A percentile compares a stretch with the other conserved stretches of the same genome.
Evolutionary conservation across 1,284 basidiomycete genomes (phyloP).

Genomic region (Ustilago crameri): DNA sequence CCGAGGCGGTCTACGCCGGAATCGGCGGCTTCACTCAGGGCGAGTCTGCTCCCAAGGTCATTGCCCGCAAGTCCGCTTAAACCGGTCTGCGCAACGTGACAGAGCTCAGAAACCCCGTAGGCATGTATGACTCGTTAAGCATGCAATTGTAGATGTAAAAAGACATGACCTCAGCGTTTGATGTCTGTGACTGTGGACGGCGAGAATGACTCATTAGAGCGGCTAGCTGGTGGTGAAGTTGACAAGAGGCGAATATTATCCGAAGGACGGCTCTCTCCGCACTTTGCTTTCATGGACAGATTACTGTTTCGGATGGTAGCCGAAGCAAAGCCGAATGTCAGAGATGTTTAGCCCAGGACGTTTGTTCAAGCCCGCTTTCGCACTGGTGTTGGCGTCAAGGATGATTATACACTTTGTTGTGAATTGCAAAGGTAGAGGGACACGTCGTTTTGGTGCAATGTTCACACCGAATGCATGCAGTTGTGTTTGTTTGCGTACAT

Average conservation of each 20-base stretch:
- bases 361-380: too few relatives aligned
- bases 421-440: too few relatives aligned
- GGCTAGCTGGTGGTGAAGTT: too few relatives aligned
- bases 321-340: background rate
- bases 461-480: too few relatives aligned
- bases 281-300: background rate
- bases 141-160: slow-evolving; percentile 14
- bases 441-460: too few relatives aligned
- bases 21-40: slow-evolving; percentile 64
- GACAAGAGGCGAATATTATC: too few relatives aligned
- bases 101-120: background rate
- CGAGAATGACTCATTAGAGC: too few relatives aligned
- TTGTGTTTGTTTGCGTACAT: background rate
- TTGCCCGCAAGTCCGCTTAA: slow-evolving; percentile 54
- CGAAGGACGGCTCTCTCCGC: background rate
- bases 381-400: too few relatives aligned
- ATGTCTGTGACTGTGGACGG: too few relatives aligned
- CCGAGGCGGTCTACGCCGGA: slow-evolving; percentile 62
- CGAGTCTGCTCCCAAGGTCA: slow-evolving; percentile 59
- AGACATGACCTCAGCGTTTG: too few relatives aligned
- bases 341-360: too few relatives aligned
- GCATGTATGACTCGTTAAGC: background rate
- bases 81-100: background rate
- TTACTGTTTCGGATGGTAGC: background rate
- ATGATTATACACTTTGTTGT: too few relatives aligned